A percentile compares a stretch with the other conserved stretches of the same genome.
These are phyloP conservation scores for Hippophae gyantsensis DNA, from an alignment of 306 rosid genomes.

Conservation along the genomic window DNA sequence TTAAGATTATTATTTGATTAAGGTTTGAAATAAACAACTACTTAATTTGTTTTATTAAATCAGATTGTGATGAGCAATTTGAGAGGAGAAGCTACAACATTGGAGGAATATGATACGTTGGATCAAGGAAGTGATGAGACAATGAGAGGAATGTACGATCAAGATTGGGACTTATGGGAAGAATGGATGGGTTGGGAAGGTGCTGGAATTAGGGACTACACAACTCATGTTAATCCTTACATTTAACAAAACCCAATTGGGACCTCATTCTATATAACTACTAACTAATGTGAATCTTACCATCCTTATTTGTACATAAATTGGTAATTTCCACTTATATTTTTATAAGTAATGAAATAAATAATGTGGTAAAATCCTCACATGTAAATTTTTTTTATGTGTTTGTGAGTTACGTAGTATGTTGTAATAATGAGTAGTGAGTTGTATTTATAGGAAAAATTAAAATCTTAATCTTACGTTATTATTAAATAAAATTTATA, in stretches of 20 bases:
- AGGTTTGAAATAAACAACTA: neutral
- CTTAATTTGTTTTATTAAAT: neutral
- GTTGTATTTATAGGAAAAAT: no score
- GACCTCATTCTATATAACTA: neutral
- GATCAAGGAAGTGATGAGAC: constrained; percentile 38
- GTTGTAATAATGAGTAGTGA: no score
- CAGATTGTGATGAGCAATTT: constrained; percentile 62
- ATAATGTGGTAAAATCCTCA: no score
- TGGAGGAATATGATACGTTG: constrained; percentile 20
- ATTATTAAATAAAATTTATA: no score
- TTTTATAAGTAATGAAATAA: no score
- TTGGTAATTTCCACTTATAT: no score
- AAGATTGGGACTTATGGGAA: constrained; percentile 77
- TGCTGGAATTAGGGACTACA: constrained; percentile 80
- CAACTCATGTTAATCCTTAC: constrained; percentile 76
- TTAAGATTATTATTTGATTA: neutral
- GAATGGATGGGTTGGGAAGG: constrained; percentile 99
- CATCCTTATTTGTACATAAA: no score
- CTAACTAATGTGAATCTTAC: no score
- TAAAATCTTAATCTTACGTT: no score
- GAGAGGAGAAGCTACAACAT: constrained; percentile 38
- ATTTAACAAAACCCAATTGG: constrained; percentile 21
- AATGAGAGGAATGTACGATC: constrained; percentile 52
- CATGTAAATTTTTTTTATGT: no score
- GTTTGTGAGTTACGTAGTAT: no score